Conservation (phyloP, 345 rosid genomes). For the Murraya paniculata region DNA sequence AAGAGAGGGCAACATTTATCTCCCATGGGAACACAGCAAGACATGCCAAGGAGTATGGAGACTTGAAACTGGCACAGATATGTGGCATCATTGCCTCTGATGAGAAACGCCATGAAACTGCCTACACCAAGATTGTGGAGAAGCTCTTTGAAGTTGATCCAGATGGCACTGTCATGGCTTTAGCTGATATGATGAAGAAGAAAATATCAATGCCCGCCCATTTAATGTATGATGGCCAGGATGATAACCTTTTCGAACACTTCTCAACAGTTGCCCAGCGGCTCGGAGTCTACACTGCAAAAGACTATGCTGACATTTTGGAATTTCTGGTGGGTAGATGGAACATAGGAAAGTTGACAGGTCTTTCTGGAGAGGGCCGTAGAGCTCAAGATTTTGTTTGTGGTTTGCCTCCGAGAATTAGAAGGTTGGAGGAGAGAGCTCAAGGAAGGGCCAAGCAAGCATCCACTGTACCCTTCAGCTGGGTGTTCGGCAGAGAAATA, state of each 20-base stretch:
- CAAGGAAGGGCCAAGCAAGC: constrained; percentile 51
- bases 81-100: constrained; percentile 71
- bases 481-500: constrained; percentile 54
- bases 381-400: constrained; percentile 58
- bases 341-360: constrained; percentile 49
- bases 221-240: constrained; percentile 64
- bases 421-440: constrained; percentile 64
- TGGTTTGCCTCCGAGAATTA: constrained; percentile 50
- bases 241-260: constrained; percentile 61
- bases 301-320: constrained; percentile 65
- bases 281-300: constrained; percentile 60
- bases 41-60: constrained; percentile 59
- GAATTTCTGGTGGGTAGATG: constrained; percentile 66
- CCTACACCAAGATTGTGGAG: constrained; percentile 67
- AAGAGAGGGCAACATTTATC: constrained; percentile 74
- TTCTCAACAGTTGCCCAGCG: constrained; percentile 66
- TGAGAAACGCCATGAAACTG: constrained; percentile 71
- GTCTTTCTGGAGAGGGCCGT: constrained; percentile 57
- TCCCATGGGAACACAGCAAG: constrained; percentile 80
- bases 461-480: constrained; percentile 49
- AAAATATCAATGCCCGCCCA: constrained; percentile 60
- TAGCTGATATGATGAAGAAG: constrained; percentile 71
- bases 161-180: constrained; percentile 52
- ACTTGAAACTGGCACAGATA: constrained; percentile 58
- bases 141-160: constrained; percentile 67